These are phyloP conservation scores for Scedosporium dehoogii DNA, from an alignment of 2,329 filamentous ascomycete genomes.

Conservation along the genomic window DNA sequence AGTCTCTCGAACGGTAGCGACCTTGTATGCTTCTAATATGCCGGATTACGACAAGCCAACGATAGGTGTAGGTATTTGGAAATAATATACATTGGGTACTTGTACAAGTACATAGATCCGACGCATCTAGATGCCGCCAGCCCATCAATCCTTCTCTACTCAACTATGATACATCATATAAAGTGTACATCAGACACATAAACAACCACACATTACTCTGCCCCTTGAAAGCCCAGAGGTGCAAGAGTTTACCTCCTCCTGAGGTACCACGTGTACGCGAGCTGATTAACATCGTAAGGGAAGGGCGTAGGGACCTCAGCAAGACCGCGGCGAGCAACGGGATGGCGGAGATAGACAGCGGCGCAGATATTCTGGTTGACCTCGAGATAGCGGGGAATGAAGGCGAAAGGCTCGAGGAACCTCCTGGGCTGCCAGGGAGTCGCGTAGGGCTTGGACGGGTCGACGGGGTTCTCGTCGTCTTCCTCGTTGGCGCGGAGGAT, in stretches of 20 bases:
- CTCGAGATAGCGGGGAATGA: slow-evolving; percentile 90
- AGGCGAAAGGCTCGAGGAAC: slow-evolving; percentile 87
- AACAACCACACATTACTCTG: not conserved
- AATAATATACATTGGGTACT: slow-evolving; percentile 1
- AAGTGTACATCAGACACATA: not conserved
- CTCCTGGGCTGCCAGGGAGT: slow-evolving; percentile 84
- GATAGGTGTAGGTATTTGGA: not conserved
- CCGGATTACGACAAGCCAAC: not conserved
- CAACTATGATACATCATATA: slow-evolving; percentile 1
- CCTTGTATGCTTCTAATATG: too few species aligned
- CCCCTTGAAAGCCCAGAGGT: not conserved
- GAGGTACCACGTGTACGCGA: slow-evolving; percentile 93
- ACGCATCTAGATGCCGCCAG: not conserved
- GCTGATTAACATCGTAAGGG: slow-evolving; percentile 55
- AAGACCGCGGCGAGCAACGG: slow-evolving; percentile 71
- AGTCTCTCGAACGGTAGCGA: too few species aligned
- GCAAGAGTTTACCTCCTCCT: slow-evolving; percentile 51
- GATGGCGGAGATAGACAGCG: slow-evolving; percentile 89
- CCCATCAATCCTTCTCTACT: not conserved
- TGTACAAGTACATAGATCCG: not conserved
- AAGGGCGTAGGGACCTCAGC: slow-evolving; percentile 85
- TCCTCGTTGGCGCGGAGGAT: slow-evolving; percentile 40
- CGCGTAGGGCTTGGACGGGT: slow-evolving; percentile 70
- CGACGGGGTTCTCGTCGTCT: slow-evolving; percentile 66
- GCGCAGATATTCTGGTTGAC: slow-evolving; percentile 97